Evolutionary conservation across 2,329 filamentous ascomycete species (phyloP).

Genomic region (Ceratocystis diversiconidia): DNA sequence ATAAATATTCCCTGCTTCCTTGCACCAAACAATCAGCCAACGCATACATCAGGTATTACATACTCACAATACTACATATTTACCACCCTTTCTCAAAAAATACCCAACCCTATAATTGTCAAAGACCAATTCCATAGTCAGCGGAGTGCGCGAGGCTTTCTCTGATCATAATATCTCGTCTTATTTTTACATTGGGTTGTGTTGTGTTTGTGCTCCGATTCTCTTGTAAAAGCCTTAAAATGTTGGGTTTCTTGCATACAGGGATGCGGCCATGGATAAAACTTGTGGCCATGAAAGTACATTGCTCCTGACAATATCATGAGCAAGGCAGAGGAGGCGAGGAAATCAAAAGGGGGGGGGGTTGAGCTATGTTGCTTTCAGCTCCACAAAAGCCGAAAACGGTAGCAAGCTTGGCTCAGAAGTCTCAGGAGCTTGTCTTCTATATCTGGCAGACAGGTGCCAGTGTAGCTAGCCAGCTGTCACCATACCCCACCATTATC

Average conservation of each 20-base stretch:
- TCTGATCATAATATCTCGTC: neutral
- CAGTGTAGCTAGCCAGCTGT: neutral
- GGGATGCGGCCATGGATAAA: neutral
- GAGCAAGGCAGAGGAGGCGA: neutral
- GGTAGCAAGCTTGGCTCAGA: neutral
- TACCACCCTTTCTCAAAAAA: neutral
- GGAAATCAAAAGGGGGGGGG: neutral
- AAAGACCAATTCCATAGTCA: too few species aligned
- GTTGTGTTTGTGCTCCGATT: neutral
- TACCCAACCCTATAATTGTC: too few species aligned
- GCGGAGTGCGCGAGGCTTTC: too few species aligned
- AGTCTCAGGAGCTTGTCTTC: neutral
- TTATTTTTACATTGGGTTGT: neutral
- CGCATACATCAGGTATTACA: neutral
- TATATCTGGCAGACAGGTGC: neutral
- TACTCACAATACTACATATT: neutral
- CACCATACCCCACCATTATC: neutral
- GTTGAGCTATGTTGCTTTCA: neutral
- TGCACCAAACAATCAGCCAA: constrained; percentile 2
- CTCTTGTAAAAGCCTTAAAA: neutral
- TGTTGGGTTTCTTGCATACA: neutral
- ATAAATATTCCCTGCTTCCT: constrained; percentile 6
- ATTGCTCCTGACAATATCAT: neutral
- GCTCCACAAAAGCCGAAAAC: neutral
- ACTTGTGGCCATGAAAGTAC: neutral